These are phyloP conservation scores for Zhuliangozyma blackwelliae DNA, from an alignment of 1,139 yeast species.

Conservation along the genomic window DNA sequence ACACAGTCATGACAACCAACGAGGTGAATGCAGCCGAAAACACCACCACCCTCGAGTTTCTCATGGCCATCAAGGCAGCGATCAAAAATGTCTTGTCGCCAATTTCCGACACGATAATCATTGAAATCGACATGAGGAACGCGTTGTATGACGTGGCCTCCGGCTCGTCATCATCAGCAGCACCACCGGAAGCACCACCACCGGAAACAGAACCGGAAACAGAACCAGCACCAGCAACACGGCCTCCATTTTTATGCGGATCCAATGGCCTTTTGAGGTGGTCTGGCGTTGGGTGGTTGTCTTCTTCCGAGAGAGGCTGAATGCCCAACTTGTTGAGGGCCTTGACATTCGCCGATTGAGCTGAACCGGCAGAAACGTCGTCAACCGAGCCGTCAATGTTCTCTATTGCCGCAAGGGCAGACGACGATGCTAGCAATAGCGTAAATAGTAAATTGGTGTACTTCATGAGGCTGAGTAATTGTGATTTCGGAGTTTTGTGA, in stretches of 20 bases:
- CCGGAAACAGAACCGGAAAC: constrained; percentile 1
- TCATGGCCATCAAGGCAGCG: constrained; percentile 98
- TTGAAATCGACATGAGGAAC: constrained; percentile 65
- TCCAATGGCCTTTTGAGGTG: constrained; percentile 21
- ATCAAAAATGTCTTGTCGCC: constrained; percentile 96
- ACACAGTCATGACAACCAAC: constrained; percentile 80
- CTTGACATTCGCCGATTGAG: constrained; percentile 7
- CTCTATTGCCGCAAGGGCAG: constrained; percentile 3
- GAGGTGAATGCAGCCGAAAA: constrained; percentile 88
- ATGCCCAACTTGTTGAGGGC: constrained; percentile 20
- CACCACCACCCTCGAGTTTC: constrained; percentile 74
- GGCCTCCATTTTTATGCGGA: constrained; percentile 9
- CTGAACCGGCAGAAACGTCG: constrained; percentile 4
- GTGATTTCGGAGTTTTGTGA: no score
- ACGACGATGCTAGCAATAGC: constrained; percentile 3
- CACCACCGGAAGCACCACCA: background rate
- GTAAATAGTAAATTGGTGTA: constrained; percentile 5
- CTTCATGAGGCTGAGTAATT: constrained; percentile 4
- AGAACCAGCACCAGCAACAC: background rate
- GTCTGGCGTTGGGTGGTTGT: constrained; percentile 28
- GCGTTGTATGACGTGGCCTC: constrained; percentile 33
- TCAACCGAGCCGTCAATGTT: constrained; percentile 4
- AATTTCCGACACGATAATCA: constrained; percentile 90
- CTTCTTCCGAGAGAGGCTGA: constrained; percentile 21
- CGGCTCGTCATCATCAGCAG: constrained; percentile 9